Evolutionary conservation across 1,284 basidiomycete species (phyloP).

Genomic region (Cryptococcus hybrid): DNA sequence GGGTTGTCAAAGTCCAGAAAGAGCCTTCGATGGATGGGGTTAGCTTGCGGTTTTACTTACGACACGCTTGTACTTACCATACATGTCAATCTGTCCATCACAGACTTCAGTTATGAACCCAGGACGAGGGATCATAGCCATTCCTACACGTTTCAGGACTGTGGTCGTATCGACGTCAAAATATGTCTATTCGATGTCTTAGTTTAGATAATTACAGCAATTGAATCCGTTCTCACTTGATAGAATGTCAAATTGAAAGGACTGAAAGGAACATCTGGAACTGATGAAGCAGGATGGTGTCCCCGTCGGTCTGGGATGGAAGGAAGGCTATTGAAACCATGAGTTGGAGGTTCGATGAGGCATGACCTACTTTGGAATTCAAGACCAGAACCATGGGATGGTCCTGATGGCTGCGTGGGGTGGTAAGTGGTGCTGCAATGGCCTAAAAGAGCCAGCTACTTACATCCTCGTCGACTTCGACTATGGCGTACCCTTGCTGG

Average conservation of each 20-base stretch:
- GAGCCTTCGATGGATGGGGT: constrained; percentile 57
- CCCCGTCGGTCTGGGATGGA: not conserved
- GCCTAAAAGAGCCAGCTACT: constrained; percentile 14
- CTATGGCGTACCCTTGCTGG: constrained; percentile 45
- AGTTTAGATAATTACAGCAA: not conserved
- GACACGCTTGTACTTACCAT: constrained; percentile 38
- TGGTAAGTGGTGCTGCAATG: constrained; percentile 3
- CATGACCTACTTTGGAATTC: constrained; percentile 46
- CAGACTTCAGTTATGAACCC: constrained; percentile 52
- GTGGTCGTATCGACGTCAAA: constrained; percentile 53
- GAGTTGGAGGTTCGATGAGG: not conserved
- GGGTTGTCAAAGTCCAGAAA: constrained; percentile 92
- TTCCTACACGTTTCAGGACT: constrained; percentile 49
- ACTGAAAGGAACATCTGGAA: constrained; percentile 32
- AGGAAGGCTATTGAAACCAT: constrained; percentile 7
- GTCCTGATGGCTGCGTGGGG: not conserved
- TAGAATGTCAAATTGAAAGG: constrained; percentile 53
- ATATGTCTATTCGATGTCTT: constrained; percentile 31
- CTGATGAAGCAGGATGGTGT: constrained; percentile 6
- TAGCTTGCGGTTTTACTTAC: not conserved
- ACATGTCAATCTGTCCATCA: constrained; percentile 53
- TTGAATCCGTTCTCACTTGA: constrained; percentile 25
- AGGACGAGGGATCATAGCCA: constrained; percentile 51
- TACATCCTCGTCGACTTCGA: constrained; percentile 50
- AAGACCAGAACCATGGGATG: constrained; percentile 23